These are phyloP conservation scores for Penicillium nucicola DNA, from an alignment of 495 filamentous ascomycete genomes.

Conservation along the genomic window DNA sequence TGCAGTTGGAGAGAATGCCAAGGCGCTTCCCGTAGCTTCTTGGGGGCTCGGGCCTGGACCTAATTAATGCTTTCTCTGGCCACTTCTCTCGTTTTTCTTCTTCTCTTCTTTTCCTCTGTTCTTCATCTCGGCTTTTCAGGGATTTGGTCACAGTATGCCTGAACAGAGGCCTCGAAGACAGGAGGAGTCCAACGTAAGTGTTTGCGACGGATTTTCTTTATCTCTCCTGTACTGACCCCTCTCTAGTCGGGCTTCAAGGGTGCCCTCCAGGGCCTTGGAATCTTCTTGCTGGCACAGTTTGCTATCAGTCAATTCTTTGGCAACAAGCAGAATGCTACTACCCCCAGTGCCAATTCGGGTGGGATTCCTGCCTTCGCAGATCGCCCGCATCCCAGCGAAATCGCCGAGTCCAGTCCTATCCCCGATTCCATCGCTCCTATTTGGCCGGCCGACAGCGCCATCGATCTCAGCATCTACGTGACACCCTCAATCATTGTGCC, in stretches of 20 bases:
- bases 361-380: conserved; percentile 63
- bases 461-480: conserved; percentile 86
- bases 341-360: conserved; percentile 41
- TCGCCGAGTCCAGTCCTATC: conserved; percentile 64
- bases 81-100: conserved; percentile 12
- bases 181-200: conserved; percentile 39
- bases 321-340: conserved; percentile 45
- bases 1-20: conserved; percentile 19
- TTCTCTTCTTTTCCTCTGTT: no score
- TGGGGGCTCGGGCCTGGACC: background rate
- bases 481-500: conserved; percentile 69
- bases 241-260: conserved; percentile 53
- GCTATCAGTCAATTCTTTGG: conserved; percentile 56
- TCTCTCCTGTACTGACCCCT: conserved; percentile 16
- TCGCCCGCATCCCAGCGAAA: conserved; percentile 57
- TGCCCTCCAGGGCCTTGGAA: conserved; percentile 60
- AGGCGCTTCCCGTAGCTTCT: conserved; percentile 21
- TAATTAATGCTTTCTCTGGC: conserved; percentile 12
- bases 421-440: conserved; percentile 81
- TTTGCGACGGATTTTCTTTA: background rate
- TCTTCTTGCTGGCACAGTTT: conserved; percentile 69
- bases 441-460: conserved; percentile 71
- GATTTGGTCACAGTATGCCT: conserved; percentile 33
- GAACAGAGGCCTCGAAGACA: conserved; percentile 42
- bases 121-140: background rate